A percentile compares a stretch with the other conserved stretches of the same genome.
Conservation (phyloP, 2,329 filamentous ascomycete species). For the Paecilomyces sp. region DNA sequence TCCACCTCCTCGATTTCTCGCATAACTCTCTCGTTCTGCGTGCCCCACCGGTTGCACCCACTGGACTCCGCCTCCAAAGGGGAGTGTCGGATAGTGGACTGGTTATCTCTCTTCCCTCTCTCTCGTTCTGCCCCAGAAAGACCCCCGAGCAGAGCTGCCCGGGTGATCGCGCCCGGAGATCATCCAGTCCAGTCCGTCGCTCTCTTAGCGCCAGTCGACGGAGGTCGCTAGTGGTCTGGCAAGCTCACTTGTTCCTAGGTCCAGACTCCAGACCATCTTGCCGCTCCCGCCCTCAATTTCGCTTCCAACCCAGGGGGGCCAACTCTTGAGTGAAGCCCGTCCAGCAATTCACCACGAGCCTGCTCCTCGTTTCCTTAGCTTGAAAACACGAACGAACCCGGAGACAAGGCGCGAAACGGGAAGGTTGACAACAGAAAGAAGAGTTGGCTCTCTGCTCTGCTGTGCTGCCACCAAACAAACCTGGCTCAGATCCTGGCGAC, state of each 20-base stretch:
- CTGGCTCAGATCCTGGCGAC: background rate
- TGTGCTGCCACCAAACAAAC: background rate
- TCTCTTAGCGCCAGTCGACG: background rate
- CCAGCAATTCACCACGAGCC: too few species aligned
- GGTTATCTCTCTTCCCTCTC: too few species aligned
- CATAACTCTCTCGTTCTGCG: background rate
- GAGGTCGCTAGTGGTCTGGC: background rate
- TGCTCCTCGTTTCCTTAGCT: background rate
- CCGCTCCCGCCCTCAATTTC: background rate
- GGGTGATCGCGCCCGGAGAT: background rate
- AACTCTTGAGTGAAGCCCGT: background rate
- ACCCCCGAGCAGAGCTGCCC: background rate
- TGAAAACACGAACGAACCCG: background rate
- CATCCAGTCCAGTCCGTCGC: background rate
- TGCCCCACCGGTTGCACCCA: background rate
- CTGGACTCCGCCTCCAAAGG: background rate
- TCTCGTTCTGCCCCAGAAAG: background rate
- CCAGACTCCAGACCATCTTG: background rate
- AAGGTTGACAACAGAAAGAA: too few species aligned
- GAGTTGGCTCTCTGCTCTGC: too few species aligned
- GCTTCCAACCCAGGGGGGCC: background rate
- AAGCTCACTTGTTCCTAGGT: background rate
- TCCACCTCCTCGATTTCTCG: background rate
- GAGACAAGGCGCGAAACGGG: background rate
- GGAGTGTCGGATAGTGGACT: background rate